Conservation (phyloP, 192 early-diverging fungal genomes). For the Backusella sp. region DNA sequence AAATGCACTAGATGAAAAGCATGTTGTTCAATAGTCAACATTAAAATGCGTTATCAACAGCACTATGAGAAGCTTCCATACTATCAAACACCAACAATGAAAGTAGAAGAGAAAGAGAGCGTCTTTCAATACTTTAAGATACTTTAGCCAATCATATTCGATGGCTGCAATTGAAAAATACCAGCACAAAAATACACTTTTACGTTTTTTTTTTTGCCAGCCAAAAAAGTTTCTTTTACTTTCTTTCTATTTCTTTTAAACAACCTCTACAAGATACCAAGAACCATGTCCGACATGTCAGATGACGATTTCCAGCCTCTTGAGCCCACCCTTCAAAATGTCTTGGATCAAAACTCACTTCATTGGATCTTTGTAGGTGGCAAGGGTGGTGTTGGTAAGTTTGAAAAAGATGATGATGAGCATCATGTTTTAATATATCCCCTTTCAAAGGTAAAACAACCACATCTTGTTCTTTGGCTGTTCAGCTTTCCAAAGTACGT, state of each 20-base stretch:
- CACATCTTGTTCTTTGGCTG: slow-evolving; percentile 86
- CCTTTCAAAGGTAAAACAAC: slow-evolving; percentile 61
- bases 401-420: not conserved
- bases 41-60: too few relatives aligned
- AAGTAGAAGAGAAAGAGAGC: too few relatives aligned
- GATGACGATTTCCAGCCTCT: slow-evolving; percentile 74
- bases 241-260: slow-evolving; percentile 13
- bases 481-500: slow-evolving; percentile 86
- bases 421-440: not conserved
- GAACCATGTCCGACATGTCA: slow-evolving; percentile 50
- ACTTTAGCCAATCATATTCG: not conserved
- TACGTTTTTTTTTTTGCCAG: not conserved
- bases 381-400: slow-evolving; percentile 97
- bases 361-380: slow-evolving; percentile 99
- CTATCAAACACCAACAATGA: too few relatives aligned
- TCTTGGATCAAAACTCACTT: slow-evolving; percentile 93
- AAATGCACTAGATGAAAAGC: not conserved
- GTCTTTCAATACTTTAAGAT: not conserved
- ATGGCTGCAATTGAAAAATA: not conserved
- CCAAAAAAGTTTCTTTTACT: not conserved
- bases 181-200: not conserved
- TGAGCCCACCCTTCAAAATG: slow-evolving; percentile 90
- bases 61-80: too few relatives aligned
- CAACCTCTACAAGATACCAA: not conserved
- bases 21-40: too few relatives aligned